Evolutionary conservation across 2,329 filamentous ascomycete genomes (phyloP).

Genomic region (Cercospora janseana): DNA sequence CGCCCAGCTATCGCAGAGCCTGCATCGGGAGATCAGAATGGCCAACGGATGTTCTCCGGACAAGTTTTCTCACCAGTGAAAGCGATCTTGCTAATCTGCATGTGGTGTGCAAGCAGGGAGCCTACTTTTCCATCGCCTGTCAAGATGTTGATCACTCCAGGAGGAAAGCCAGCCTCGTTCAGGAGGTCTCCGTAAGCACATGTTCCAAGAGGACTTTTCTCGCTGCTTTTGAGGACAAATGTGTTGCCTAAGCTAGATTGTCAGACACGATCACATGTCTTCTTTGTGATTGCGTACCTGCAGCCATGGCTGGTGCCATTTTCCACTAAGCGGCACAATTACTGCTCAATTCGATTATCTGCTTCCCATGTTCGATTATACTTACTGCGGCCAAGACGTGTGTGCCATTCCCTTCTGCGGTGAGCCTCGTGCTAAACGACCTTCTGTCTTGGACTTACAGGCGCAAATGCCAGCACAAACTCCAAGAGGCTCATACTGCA

Average conservation of each 20-base stretch:
- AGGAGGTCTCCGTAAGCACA: slow-evolving; percentile 45
- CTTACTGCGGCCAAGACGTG: slow-evolving; percentile 35
- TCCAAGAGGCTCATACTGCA: slow-evolving; percentile 44
- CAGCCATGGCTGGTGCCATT: slow-evolving; percentile 59
- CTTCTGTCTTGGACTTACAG: slow-evolving; percentile 19
- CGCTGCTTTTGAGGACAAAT: slow-evolving; percentile 61
- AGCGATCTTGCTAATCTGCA: slow-evolving; percentile 54
- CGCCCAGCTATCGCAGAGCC: slow-evolving; percentile 42
- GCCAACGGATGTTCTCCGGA: neutral
- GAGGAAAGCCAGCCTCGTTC: slow-evolving; percentile 45
- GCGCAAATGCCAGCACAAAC: slow-evolving; percentile 46
- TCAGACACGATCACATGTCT: neutral
- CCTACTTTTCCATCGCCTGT: slow-evolving; percentile 49
- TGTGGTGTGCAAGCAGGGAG: slow-evolving; percentile 36
- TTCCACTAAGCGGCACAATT: slow-evolving; percentile 45
- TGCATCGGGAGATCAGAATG: neutral
- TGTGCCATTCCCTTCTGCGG: neutral
- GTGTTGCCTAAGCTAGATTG: slow-evolving; percentile 53
- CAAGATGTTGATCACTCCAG: slow-evolving; percentile 45
- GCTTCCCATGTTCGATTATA: neutral
- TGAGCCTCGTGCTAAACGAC: neutral
- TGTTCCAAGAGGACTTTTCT: slow-evolving; percentile 61
- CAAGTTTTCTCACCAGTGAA: slow-evolving; percentile 42
- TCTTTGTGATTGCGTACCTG: neutral
- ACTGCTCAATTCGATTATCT: neutral